These are phyloP conservation scores for Acer negundo DNA, from an alignment of 345 rosid species.

Conservation along the genomic window DNA sequence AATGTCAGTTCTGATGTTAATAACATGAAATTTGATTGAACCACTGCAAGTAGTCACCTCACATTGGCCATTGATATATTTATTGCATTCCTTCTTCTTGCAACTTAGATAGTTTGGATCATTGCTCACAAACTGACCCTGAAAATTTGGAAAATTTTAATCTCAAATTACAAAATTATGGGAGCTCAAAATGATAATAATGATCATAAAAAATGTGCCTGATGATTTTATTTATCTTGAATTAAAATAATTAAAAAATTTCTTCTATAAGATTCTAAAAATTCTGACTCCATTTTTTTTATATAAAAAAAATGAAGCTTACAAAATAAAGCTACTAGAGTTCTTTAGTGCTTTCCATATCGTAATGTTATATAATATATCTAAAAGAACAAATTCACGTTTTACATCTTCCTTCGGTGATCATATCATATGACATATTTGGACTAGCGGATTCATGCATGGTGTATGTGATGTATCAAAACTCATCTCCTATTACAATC, in stretches of 20 bases:
- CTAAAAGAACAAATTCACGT: no score
- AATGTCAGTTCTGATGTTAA: constrained; percentile 61
- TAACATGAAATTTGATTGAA: constrained; percentile 46
- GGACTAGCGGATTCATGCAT: no score
- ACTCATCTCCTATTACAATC: neutral
- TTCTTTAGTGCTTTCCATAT: no score
- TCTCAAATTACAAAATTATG: neutral
- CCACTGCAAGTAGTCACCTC: constrained; percentile 40
- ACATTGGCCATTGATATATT: constrained; percentile 29
- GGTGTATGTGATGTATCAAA: neutral
- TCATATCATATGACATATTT: no score
- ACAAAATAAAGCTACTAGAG: no score
- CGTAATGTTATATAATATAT: no score
- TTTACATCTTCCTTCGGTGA: no score
- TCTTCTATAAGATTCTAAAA: no score
- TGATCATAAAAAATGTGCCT: neutral
- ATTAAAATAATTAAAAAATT: no score
- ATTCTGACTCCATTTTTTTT: no score
- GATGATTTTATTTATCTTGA: neutral
- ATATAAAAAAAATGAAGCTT: no score
- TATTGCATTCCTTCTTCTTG: constrained; percentile 42
- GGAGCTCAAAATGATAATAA: neutral
- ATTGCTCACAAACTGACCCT: constrained; percentile 50
- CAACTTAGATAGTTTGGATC: constrained; percentile 57
- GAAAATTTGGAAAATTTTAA: constrained; percentile 6